Percentiles rank a stretch among this genome's conserved stretches.
phyloP scores from a whole-genome alignment of 345 rosid species.

The Orychophragmus violaceus region DNA sequence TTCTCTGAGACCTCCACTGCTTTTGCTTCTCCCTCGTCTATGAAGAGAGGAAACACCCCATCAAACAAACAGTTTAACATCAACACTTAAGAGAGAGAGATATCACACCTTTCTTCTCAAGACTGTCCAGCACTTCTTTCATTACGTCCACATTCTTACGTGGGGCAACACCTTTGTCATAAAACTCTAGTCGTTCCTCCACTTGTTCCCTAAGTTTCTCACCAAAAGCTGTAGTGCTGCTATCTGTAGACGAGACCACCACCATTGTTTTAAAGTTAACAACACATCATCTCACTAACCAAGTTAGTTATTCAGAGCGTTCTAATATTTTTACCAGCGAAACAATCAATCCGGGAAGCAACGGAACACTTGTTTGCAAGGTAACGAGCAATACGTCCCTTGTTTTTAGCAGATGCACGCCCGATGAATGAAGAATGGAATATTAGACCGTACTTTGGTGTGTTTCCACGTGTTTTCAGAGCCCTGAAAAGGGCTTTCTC shows the following conservation, averaged over 20 bases:
- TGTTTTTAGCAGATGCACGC: slow-evolving; percentile 80
- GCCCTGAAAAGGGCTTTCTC: slow-evolving; percentile 97
- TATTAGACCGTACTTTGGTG: slow-evolving; percentile 91
- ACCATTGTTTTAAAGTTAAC: background rate
- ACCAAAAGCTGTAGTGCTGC: slow-evolving; percentile 55
- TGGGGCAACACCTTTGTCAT: slow-evolving; percentile 94
- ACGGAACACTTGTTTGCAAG: slow-evolving; percentile 95
- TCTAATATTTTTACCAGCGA: slow-evolving; percentile 48
- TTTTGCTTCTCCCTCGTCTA: slow-evolving; percentile 41
- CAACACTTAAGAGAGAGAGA: background rate
- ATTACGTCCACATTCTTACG: slow-evolving; percentile 94
- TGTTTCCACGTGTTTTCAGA: slow-evolving; percentile 89
- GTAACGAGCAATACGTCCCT: slow-evolving; percentile 95
- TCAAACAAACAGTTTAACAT: background rate
- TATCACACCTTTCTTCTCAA: slow-evolving; percentile 47
- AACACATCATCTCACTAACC: background rate
- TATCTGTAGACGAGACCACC: slow-evolving; percentile 40
- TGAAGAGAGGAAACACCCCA: background rate
- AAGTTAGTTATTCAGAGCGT: background rate
- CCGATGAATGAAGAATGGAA: slow-evolving; percentile 95
- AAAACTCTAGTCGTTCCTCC: slow-evolving; percentile 83
- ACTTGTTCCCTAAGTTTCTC: slow-evolving; percentile 94
- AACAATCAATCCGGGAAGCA: slow-evolving; percentile 91
- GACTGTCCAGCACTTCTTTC: slow-evolving; percentile 60
- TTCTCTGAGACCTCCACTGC: slow-evolving; percentile 42